Conservation (phyloP, 163 green algal species). For the Chlamydomonas reinhardtii region DNA sequence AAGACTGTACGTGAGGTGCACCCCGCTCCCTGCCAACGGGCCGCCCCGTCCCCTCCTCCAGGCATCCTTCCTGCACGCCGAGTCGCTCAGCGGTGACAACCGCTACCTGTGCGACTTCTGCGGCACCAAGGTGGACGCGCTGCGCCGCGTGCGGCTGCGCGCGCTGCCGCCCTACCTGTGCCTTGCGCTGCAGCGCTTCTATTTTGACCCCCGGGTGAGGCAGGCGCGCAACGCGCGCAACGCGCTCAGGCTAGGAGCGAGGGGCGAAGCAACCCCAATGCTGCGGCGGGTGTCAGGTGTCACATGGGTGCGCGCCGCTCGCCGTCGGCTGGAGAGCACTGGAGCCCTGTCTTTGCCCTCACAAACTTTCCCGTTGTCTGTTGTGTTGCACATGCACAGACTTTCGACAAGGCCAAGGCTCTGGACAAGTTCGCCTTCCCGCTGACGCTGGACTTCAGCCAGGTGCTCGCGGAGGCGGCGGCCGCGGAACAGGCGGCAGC, state of each 20-base stretch:
- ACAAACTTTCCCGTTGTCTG: too few species aligned
- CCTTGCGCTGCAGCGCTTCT: conserved; percentile 88
- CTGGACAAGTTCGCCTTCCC: conserved; percentile 83
- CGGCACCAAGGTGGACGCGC: conserved; percentile 59
- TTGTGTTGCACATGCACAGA: too few species aligned
- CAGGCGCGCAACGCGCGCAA: too few species aligned
- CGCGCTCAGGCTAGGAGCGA: too few species aligned
- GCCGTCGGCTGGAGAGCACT: too few species aligned
- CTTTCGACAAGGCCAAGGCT: conserved; percentile 83
- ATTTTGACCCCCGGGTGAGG: conserved; percentile 36
- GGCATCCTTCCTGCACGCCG: conserved; percentile 68
- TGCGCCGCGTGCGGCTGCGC: conserved; percentile 73
- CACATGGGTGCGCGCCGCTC: too few species aligned
- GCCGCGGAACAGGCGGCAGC: background rate
- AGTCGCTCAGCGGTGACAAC: conserved; percentile 84
- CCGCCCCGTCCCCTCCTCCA: conserved; percentile 11
- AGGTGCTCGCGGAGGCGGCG: conserved; percentile 46
- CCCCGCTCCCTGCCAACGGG: background rate
- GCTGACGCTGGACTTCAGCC: conserved; percentile 69
- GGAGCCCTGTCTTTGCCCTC: too few species aligned
- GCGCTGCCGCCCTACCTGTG: conserved; percentile 84
- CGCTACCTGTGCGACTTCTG: conserved; percentile 85
- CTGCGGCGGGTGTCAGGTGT: too few species aligned
- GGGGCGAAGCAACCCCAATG: too few species aligned
- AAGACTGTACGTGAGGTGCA: too few species aligned